phyloP scores from a whole-genome alignment of 371 early-diverging fungal species.

The Mycotypha africana region DNA sequence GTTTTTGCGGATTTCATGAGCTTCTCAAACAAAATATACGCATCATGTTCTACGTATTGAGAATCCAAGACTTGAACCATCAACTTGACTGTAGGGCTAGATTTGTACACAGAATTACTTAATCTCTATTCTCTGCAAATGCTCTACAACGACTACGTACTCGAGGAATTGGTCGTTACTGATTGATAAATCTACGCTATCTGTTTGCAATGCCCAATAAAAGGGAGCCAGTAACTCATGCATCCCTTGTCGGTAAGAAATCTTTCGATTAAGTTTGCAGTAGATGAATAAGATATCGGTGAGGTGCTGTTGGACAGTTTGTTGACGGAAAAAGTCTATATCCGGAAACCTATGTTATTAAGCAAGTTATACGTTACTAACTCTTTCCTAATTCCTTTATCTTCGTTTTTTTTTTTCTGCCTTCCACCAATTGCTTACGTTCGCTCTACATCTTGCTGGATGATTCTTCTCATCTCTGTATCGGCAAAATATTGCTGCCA shows the following conservation, averaged over 20 bases:
- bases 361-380: background rate
- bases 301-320: conserved; percentile 64
- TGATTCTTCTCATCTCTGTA: conserved; percentile 76
- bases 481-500: conserved; percentile 92
- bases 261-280: conserved; percentile 79
- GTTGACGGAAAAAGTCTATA: conserved; percentile 67
- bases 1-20: conserved; percentile 78
- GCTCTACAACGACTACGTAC: conserved; percentile 4
- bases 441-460: conserved; percentile 87
- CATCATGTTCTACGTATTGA: conserved; percentile 78
- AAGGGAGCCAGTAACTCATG: conserved; percentile 90
- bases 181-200: conserved; percentile 34
- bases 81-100: conserved; percentile 25
- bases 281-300: conserved; percentile 86
- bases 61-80: conserved; percentile 32
- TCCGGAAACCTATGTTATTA: conserved; percentile 74
- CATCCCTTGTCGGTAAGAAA: conserved; percentile 97
- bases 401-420: no score
- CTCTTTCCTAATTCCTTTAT: background rate
- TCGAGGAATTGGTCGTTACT: no score
- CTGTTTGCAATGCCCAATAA: conserved; percentile 67
- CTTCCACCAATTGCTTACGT: no score
- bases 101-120: no score
- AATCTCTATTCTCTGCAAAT: no score
- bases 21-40: conserved; percentile 72